Base-by-base conservation (phyloP, 2,329 filamentous ascomycete genomes). In the Conoideocrella luteorostrata region DNA sequence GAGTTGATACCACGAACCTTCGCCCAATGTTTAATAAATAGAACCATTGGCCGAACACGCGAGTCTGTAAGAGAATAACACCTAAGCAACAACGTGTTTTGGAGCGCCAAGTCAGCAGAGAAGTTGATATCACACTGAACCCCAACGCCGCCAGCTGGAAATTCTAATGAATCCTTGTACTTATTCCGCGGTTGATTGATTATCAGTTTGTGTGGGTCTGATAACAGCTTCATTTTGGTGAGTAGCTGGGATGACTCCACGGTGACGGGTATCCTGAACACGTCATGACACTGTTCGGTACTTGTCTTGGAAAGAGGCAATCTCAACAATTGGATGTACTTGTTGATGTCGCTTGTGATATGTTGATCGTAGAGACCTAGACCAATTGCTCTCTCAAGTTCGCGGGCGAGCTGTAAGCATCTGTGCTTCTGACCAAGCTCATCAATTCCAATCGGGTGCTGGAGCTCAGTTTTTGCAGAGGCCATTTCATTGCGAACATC, bases 61-160 rank as follows among this genome's bases (percentile, higher is more conserved):
- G 77, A 67, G 58, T 96, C 90, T 17, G 84, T 86, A 44, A 79
- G 76, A 2, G 85, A 84, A 64, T 96, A 96, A 61, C 87, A 91
- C 30, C 86, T 80, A 23, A 96, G 75, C 30, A 96, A 77, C 26
- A 79, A 68, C 0, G 89, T 94, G 61, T 95, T 95, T 51, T 93
- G 84, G 3, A 95, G 71, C 2, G 84, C 88, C 3, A 95, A 76
- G 35, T 86, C 80, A 15, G 89, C 89, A 2, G 85, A 85, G 59
- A 95, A 95, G 62, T 95, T 95, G 70, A 96, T 88, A 58, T 95
- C 88, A 59, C 87, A 93, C 59, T 90, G 86, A 12, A 91, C 86
- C n/a, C 88, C 88, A 22, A 84, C 77, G 4, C 82, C 83, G 7
- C 71, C 69, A 56, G 87, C 87, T 5, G 86, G 86, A 46, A 91